Evolutionary conservation across 768 basidiomycete species (phyloP).

Genomic region (Pulveroboletus sp.): DNA sequence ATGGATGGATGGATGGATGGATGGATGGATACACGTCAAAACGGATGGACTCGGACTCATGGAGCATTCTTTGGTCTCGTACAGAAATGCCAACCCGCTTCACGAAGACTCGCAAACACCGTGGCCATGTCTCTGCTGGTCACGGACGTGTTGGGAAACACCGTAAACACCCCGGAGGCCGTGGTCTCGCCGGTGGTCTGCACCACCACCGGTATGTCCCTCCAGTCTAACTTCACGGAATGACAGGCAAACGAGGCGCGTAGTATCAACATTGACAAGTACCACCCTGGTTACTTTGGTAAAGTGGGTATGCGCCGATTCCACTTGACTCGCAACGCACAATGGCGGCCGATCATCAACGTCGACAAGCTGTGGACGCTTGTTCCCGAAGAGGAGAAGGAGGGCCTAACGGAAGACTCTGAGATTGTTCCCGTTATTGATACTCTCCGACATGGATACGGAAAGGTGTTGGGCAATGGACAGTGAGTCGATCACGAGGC

Average conservation of each 20-base stretch:
- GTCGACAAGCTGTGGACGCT: slow-evolving; percentile 96
- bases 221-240: not conserved
- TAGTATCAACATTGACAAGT: slow-evolving; percentile 97
- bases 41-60: slow-evolving; percentile 32
- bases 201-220: slow-evolving; percentile 92
- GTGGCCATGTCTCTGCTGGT: slow-evolving; percentile 99
- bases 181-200: slow-evolving; percentile 99
- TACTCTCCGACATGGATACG: slow-evolving; percentile 76
- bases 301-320: slow-evolving; percentile 99
- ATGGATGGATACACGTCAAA: slow-evolving; percentile 47
- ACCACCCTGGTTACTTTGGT: slow-evolving; percentile 99
- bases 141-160: slow-evolving; percentile 99
- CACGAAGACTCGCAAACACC: slow-evolving; percentile 97
- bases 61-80: slow-evolving; percentile 9
- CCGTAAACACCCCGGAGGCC: slow-evolving; percentile 99
- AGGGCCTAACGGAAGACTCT: slow-evolving; percentile 64
- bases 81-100: slow-evolving; percentile 89
- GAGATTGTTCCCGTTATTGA: slow-evolving; percentile 95
- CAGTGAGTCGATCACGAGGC: slow-evolving; percentile 42
- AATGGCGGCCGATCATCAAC: slow-evolving; percentile 97
- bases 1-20: slow-evolving; percentile 51
- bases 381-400: slow-evolving; percentile 80
- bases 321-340: slow-evolving; percentile 87
- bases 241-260: not conserved
- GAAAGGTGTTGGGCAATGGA: slow-evolving; percentile 95